phyloP scores from a whole-genome alignment of 2,329 filamentous ascomycete species.

The Leptographium flavum region DNA sequence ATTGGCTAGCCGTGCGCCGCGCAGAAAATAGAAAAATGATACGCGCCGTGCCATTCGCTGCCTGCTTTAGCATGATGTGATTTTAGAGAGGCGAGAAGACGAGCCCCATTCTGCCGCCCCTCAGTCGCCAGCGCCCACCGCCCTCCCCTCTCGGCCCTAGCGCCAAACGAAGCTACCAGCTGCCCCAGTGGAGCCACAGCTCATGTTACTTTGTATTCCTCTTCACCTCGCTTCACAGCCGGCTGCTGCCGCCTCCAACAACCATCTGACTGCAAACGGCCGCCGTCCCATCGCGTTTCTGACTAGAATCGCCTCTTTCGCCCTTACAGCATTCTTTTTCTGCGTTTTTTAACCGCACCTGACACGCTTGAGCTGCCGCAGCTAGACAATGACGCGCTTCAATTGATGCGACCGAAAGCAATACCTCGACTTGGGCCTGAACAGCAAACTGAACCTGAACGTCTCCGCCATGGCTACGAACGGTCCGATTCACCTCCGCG shows the following conservation, averaged over 20 bases:
- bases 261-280: too few species aligned
- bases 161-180: neutral
- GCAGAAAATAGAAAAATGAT: neutral
- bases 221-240: too few species aligned
- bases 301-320: too few species aligned
- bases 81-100: neutral
- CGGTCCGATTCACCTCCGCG: slow-evolving; percentile 6
- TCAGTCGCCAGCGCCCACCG: neutral
- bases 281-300: too few species aligned
- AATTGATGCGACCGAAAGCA: too few species aligned
- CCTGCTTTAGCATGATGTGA: neutral
- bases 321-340: too few species aligned
- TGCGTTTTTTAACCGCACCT: neutral
- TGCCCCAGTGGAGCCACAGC: neutral
- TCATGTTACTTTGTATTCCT: neutral
- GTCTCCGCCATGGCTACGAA: neutral
- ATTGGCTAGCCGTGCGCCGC: too few species aligned
- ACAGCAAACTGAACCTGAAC: too few species aligned
- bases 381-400: neutral
- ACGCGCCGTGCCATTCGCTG: neutral
- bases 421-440: too few species aligned
- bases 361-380: neutral
- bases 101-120: neutral
- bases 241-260: too few species aligned
- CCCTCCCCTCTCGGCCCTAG: neutral